Conservation (phyloP, 2,329 filamentous ascomycete genomes). For the Metarhizium anisopliae region DNA sequence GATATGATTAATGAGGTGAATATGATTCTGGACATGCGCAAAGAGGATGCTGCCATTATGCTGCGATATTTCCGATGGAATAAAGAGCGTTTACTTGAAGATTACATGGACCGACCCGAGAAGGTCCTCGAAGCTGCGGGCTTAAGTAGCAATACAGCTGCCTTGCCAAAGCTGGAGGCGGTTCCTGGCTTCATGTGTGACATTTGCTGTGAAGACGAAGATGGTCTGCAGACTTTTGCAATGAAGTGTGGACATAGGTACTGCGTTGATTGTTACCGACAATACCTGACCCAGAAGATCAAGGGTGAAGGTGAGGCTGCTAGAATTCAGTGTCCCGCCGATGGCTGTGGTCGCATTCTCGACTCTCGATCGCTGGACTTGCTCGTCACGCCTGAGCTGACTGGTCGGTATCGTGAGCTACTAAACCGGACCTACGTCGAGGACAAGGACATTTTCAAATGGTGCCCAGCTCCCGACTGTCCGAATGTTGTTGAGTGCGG, state of each 20-base stretch:
- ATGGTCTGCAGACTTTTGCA: constrained; percentile 72
- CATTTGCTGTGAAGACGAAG: constrained; percentile 89
- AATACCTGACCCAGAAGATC: constrained; percentile 90
- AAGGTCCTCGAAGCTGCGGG: constrained; percentile 78
- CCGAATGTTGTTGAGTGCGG: constrained; percentile 83
- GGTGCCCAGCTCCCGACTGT: constrained; percentile 98
- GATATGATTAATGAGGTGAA: constrained; percentile 84
- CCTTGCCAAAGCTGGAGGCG: constrained; percentile 58
- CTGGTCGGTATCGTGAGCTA: constrained; percentile 66
- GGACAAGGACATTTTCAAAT: constrained; percentile 90
- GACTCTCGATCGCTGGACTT: constrained; percentile 82
- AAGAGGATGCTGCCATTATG: constrained; percentile 84
- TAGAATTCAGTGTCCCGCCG: constrained; percentile 84
- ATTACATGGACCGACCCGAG: constrained; percentile 85
- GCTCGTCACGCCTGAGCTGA: constrained; percentile 51
- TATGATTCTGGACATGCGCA: constrained; percentile 78
- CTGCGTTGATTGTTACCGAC: constrained; percentile 84
- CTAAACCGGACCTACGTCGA: constrained; percentile 94
- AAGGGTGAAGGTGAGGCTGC: constrained; percentile 91
- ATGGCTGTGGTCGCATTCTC: constrained; percentile 81
- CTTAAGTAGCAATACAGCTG: constrained; percentile 55
- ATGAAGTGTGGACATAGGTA: constrained; percentile 94
- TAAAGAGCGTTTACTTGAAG: constrained; percentile 87
- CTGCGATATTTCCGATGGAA: constrained; percentile 91
- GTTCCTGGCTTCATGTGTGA: constrained; percentile 79